phyloP scores from a whole-genome alignment of 768 basidiomycete species.

The Chiua virens region DNA sequence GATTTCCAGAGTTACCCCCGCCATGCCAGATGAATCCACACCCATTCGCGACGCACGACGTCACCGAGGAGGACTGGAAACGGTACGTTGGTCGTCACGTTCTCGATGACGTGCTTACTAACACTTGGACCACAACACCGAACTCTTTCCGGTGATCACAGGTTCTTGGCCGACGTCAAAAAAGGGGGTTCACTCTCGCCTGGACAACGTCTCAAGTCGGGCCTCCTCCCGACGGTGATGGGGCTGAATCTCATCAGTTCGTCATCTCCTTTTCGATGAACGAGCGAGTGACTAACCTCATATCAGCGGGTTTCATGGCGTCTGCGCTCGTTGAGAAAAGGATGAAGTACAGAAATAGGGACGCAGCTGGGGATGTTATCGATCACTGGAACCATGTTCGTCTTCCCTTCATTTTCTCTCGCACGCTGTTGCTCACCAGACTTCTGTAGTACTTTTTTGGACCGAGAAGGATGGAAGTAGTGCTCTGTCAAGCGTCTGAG shows the following conservation, averaged over 20 bases:
- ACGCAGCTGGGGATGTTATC: slow-evolving; percentile 41
- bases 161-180: slow-evolving; percentile 42
- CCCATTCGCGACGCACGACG: slow-evolving; percentile 52
- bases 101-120: no score
- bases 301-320: slow-evolving; percentile 18
- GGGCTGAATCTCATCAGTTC: slow-evolving; percentile 28
- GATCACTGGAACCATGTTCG: slow-evolving; percentile 50
- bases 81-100: slow-evolving; percentile 24
- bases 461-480: slow-evolving; percentile 43
- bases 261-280: background rate
- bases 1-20: slow-evolving; percentile 47
- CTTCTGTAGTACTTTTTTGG: slow-evolving; percentile 46
- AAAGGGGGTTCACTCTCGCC: slow-evolving; percentile 33
- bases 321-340: slow-evolving; percentile 16
- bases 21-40: slow-evolving; percentile 40
- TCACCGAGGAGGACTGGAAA: slow-evolving; percentile 51
- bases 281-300: background rate
- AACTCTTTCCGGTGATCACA: slow-evolving; percentile 5
- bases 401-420: background rate
- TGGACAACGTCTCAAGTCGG: slow-evolving; percentile 34
- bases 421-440: background rate
- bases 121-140: background rate
- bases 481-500: slow-evolving; percentile 34
- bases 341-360: slow-evolving; percentile 38
- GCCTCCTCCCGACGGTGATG: slow-evolving; percentile 31